A percentile compares a stretch with the other conserved stretches of the same genome.
Evolutionary conservation across 1,284 basidiomycete species (phyloP).

Genomic region (Pulchroboletus neoregius): DNA sequence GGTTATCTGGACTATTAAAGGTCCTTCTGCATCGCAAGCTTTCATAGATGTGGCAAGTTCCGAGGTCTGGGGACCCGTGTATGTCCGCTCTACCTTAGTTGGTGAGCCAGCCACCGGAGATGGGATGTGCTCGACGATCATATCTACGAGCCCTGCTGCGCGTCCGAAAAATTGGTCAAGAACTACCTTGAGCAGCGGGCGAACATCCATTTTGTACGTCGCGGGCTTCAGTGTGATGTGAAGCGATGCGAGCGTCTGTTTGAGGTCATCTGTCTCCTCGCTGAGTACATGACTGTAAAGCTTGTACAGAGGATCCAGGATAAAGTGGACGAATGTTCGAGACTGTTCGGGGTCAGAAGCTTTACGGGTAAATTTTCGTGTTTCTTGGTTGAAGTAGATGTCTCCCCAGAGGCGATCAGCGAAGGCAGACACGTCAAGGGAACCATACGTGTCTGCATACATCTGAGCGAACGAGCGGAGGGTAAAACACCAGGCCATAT

Average conservation of each 20-base stretch:
- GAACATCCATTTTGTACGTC: conserved; percentile 97
- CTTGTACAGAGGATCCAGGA: conserved; percentile 96
- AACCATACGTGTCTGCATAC: conserved; percentile 91
- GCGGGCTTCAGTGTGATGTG: conserved; percentile 88
- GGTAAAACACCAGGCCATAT: conserved; percentile 98
- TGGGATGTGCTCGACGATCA: conserved; percentile 88
- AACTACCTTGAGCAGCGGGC: conserved; percentile 90
- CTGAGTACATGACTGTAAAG: conserved; percentile 94
- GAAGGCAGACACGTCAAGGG: conserved; percentile 63
- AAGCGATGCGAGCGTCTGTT: conserved; percentile 75
- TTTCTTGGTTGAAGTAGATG: conserved; percentile 86
- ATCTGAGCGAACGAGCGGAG: conserved; percentile 92
- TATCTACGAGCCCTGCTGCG: conserved; percentile 84
- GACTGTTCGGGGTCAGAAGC: conserved; percentile 76
- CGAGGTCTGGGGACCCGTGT: conserved; percentile 81
- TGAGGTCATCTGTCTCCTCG: conserved; percentile 83
- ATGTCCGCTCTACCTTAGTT: conserved; percentile 79
- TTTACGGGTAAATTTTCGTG: conserved; percentile 87
- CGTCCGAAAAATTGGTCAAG: conserved; percentile 95
- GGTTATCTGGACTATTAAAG: conserved; percentile 88
- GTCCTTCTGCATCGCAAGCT: conserved; percentile 79
- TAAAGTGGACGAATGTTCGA: conserved; percentile 93
- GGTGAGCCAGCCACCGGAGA: conserved; percentile 71
- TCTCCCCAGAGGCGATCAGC: conserved; percentile 96
- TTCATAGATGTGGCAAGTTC: conserved; percentile 78